Evolutionary conservation across 1,139 yeast genomes (phyloP), one percentile per base, ranked within the genome.

Genomic region (Trichomonascaceae sp.): DNA sequence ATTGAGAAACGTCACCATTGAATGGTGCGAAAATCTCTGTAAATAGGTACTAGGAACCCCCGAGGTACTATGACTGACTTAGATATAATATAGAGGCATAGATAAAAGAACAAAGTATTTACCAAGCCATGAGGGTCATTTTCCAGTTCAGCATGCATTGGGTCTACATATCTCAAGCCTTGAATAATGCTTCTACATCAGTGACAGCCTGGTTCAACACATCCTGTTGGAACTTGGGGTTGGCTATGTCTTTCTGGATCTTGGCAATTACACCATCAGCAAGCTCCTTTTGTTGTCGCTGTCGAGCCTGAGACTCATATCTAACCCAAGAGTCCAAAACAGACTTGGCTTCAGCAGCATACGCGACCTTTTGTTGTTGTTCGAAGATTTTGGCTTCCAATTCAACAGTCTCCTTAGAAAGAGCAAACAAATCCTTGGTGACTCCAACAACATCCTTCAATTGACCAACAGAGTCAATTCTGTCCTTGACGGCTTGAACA

Each of bases 291-390:
- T 93, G 99, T 80, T 93, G 96, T 70, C 85, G 77, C 81, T 89
- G 96, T 79, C 98, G 93, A 67, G 91, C 95, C 72, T 89, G 91
- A 65, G 89, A 86, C 80, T 93, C 99, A 75, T 87, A 89, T 84
- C 98, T 89, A 66, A 90, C 98, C 99, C 99, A 93, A 41, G 98
- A 89, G 77, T 93, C 99, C 72, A 93, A 84, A 58, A 93, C 96
- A 57, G 95, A 77, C 80, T 87, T 90, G 69, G 98, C 98, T 79
- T 90, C 96, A 59, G 77, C 67, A 58, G 95, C 93, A 66, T 89
- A 82, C 61, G 85, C 93, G 63, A 88, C 89, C 72, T 84, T 76
- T 80, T 93, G 99, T 80, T 90, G 87, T 73, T 87, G 82, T 76
- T 86, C 96, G 68, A 91, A 93, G 53, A 93, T 83, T 75, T 89